Percentiles rank a stretch among this genome's conserved stretches.
Evolutionary conservation across 352 stramenopile species (phyloP).

Genomic region (Globisporangium barbulae): DNA sequence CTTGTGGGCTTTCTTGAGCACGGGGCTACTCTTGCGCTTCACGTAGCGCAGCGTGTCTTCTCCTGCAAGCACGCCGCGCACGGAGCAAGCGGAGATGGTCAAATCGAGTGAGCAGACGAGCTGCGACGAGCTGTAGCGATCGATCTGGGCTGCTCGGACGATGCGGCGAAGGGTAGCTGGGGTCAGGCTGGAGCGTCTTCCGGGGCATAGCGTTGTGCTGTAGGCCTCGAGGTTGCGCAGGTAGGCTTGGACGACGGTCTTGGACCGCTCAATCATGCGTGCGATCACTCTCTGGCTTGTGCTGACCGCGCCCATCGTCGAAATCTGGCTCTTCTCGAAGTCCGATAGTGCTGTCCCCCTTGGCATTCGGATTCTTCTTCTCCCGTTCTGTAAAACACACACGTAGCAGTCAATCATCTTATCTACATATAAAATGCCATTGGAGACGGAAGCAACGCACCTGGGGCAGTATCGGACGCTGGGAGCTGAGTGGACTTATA

Average conservation of each 20-base stretch:
- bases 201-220: no score
- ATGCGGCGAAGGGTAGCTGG: not conserved
- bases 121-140: not conserved
- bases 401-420: not conserved
- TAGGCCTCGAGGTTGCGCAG: no score
- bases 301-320: not conserved
- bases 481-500: not conserved
- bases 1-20: no score
- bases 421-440: not conserved
- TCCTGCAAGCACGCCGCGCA: not conserved
- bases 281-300: not conserved
- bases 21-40: no score
- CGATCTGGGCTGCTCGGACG: no score
- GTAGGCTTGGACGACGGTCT: no score
- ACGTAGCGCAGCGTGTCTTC: no score
- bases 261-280: not conserved
- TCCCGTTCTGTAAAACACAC: not conserved
- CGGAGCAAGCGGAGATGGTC: not conserved
- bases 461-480: not conserved
- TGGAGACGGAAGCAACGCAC: not conserved
- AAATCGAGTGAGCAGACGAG: not conserved
- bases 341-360: not conserved
- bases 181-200: not conserved
- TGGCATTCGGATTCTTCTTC: not conserved
- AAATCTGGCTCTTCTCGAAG: not conserved